A percentile compares a stretch with the other conserved stretches of the same genome.
Conservation (phyloP, 2,329 filamentous ascomycete species). For the Aspergillus transmontanensis region DNA sequence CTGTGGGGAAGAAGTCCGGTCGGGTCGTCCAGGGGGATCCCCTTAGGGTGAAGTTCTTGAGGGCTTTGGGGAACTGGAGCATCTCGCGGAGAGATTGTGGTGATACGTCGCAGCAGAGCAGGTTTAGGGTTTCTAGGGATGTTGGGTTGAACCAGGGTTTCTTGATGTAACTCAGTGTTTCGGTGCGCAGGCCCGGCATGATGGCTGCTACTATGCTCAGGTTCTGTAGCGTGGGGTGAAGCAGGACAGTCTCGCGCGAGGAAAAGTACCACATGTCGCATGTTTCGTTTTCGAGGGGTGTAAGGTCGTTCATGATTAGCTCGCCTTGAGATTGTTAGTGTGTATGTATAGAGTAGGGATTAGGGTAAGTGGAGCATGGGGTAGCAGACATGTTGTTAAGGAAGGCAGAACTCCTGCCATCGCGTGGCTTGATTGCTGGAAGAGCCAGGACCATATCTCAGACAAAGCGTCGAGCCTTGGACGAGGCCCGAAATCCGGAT, state of each 20-base stretch:
- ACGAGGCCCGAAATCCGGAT: not conserved
- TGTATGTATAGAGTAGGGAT: not conserved
- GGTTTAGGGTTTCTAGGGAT: not conserved
- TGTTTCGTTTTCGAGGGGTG: not conserved
- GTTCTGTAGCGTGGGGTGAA: conserved; percentile 7
- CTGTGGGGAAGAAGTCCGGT: not conserved
- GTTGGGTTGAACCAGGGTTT: not conserved
- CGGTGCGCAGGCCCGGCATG: not conserved
- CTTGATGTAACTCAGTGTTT: not conserved
- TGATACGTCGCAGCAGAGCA: conserved; percentile 3
- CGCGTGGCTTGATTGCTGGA: not conserved
- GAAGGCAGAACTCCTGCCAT: conserved; percentile 1
- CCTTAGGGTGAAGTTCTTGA: conserved; percentile 1
- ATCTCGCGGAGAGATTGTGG: not conserved
- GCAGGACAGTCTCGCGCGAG: not conserved
- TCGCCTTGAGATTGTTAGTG: not conserved
- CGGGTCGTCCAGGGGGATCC: not conserved
- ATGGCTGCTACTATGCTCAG: conserved; percentile 6
- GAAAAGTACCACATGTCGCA: not conserved
- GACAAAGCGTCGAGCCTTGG: conserved; percentile 1
- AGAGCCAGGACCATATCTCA: conserved; percentile 1
- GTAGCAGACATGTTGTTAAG: conserved; percentile 4
- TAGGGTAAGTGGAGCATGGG: not conserved
- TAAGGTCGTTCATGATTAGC: conserved; percentile 6
- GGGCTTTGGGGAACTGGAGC: not conserved